These are phyloP conservation scores for Aspergillus sclerotialis DNA, from an alignment of 2,329 filamentous ascomycete species.

Conservation along the genomic window DNA sequence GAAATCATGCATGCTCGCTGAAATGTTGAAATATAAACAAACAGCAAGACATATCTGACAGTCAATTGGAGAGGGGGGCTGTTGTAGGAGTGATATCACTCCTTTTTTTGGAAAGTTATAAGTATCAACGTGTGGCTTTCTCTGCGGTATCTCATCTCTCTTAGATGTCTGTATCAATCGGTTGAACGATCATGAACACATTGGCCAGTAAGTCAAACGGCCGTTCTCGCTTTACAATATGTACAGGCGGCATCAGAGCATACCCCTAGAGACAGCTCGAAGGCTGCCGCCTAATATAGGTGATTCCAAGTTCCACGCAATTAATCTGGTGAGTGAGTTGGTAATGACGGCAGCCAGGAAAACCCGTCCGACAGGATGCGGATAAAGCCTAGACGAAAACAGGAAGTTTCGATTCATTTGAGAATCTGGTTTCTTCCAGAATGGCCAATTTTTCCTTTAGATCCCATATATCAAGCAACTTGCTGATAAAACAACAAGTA, in stretches of 20 bases:
- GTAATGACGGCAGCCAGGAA: background rate
- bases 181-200: background rate
- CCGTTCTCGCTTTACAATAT: background rate
- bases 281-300: background rate
- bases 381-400: conserved; percentile 1
- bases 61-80: background rate
- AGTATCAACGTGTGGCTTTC: too few relatives aligned
- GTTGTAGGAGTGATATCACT: too few relatives aligned
- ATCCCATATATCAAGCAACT: conserved; percentile 40
- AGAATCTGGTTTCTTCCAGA: background rate
- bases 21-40: background rate
- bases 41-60: conserved; percentile 1
- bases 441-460: background rate
- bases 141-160: too few relatives aligned
- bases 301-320: background rate
- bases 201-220: background rate
- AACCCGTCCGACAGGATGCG: background rate
- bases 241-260: background rate
- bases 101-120: too few relatives aligned
- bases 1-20: conserved; percentile 3
- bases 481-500: conserved; percentile 94
- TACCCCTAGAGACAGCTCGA: background rate
- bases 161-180: background rate
- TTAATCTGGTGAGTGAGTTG: background rate
- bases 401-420: background rate